Conservation (phyloP, 805 yeast genomes). For the Huiozyma naganishii region DNA sequence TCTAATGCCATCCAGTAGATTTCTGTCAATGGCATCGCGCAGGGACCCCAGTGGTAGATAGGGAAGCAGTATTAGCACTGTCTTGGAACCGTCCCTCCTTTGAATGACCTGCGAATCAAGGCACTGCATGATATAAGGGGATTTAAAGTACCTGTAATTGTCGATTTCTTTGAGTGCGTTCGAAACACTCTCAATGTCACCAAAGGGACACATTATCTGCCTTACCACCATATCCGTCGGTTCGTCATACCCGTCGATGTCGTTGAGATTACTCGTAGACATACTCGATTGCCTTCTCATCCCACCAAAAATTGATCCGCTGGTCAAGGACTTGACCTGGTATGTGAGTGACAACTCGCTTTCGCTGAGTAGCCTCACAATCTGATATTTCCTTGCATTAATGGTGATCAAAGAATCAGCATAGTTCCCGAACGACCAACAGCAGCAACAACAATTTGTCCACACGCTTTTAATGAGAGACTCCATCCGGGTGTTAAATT, state of each 20-base stretch:
- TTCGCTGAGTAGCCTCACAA: slow-evolving; percentile 71
- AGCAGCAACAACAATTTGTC: slow-evolving; percentile 17
- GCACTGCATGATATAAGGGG: slow-evolving; percentile 56
- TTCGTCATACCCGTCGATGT: neutral
- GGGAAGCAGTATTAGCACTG: slow-evolving; percentile 72
- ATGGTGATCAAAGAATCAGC: slow-evolving; percentile 34
- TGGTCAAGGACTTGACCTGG: slow-evolving; percentile 43
- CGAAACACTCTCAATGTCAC: slow-evolving; percentile 56
- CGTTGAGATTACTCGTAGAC: neutral
- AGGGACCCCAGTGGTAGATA: slow-evolving; percentile 62
- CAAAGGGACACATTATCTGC: slow-evolving; percentile 80
- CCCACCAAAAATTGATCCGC: slow-evolving; percentile 17
- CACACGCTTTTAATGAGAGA: neutral
- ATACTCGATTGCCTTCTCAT: neutral
- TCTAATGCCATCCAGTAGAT: slow-evolving; percentile 42
- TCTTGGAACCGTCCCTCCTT: slow-evolving; percentile 70
- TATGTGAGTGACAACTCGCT: slow-evolving; percentile 86
- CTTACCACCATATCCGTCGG: slow-evolving; percentile 52
- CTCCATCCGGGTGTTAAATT: neutral
- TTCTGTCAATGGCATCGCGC: slow-evolving; percentile 65
- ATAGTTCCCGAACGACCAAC: slow-evolving; percentile 32
- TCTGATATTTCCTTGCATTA: slow-evolving; percentile 50
- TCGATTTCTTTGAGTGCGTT: slow-evolving; percentile 70
- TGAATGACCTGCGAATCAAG: slow-evolving; percentile 63
- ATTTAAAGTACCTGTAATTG: slow-evolving; percentile 57